phyloP scores from a whole-genome alignment of 257 asterid species.

The Paulownia fortunei region DNA sequence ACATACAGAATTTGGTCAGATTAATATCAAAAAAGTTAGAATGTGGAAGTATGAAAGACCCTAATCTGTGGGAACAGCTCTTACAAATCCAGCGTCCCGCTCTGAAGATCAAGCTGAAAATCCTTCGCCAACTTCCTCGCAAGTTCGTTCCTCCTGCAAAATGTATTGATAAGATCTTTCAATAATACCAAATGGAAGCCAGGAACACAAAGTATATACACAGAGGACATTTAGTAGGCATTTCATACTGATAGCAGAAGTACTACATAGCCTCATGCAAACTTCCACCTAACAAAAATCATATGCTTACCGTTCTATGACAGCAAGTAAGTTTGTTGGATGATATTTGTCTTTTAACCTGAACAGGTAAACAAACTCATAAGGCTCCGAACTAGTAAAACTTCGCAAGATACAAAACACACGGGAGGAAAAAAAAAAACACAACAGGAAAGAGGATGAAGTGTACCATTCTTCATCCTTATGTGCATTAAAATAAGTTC shows the following conservation, averaged over 20 bases:
- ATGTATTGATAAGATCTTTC: slow-evolving; percentile 27
- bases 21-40: slow-evolving; percentile 18
- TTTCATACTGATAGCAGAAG: background rate
- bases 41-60: slow-evolving; percentile 13
- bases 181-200: slow-evolving; percentile 15
- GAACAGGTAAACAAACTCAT: slow-evolving; percentile 37
- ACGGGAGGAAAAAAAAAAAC: too few species aligned
- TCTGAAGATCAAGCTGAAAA: slow-evolving; percentile 88
- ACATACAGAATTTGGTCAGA: slow-evolving; percentile 32
- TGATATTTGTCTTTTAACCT: slow-evolving; percentile 99
- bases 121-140: slow-evolving; percentile 83
- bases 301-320: slow-evolving; percentile 74
- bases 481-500: slow-evolving; percentile 79
- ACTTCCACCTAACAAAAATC: slow-evolving; percentile 14
- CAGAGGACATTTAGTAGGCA: slow-evolving; percentile 10
- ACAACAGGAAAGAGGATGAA: background rate
- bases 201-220: background rate
- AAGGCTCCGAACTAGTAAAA: slow-evolving; percentile 20
- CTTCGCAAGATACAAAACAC: background rate
- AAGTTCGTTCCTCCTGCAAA: slow-evolving; percentile 80
- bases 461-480: slow-evolving; percentile 94
- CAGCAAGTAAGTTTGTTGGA: slow-evolving; percentile 84
- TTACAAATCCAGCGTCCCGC: slow-evolving; percentile 86
- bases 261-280: background rate
- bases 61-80: slow-evolving; percentile 31